Evolutionary conservation across 306 rosid species (phyloP).

Genomic region (Trichosanthes cucumerina): DNA sequence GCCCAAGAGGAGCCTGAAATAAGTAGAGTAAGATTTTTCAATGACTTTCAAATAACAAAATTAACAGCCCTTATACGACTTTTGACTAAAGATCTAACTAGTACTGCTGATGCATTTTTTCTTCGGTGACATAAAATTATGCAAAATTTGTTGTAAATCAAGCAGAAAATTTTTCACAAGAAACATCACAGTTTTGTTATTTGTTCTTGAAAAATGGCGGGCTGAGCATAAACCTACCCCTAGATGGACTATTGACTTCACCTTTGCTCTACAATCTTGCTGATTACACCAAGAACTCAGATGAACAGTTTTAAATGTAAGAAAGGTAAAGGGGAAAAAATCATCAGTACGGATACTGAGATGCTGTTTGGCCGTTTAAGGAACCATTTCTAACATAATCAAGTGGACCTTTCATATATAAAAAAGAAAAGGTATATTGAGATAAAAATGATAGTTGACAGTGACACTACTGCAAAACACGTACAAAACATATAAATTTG

Average conservation of each 20-base stretch:
- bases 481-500: neutral
- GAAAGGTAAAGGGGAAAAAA: neutral
- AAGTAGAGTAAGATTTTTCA: conserved; percentile 19
- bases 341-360: neutral
- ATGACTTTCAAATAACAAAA: conserved; percentile 10
- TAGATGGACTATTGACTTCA: neutral
- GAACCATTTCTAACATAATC: neutral
- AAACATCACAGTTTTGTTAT: neutral
- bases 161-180: neutral
- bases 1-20: conserved; percentile 99
- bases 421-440: neutral
- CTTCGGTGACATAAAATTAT: neutral
- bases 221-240: neutral
- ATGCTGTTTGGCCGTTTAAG: neutral
- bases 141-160: neutral
- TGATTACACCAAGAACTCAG: neutral
- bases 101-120: neutral
- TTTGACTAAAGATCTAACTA: neutral
- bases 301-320: neutral
- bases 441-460: neutral
- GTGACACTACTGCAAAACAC: neutral
- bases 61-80: neutral
- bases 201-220: neutral
- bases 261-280: neutral
- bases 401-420: neutral